phyloP scores from a whole-genome alignment of 108 stramenopile species.

The Mediolabrus comicus region DNA sequence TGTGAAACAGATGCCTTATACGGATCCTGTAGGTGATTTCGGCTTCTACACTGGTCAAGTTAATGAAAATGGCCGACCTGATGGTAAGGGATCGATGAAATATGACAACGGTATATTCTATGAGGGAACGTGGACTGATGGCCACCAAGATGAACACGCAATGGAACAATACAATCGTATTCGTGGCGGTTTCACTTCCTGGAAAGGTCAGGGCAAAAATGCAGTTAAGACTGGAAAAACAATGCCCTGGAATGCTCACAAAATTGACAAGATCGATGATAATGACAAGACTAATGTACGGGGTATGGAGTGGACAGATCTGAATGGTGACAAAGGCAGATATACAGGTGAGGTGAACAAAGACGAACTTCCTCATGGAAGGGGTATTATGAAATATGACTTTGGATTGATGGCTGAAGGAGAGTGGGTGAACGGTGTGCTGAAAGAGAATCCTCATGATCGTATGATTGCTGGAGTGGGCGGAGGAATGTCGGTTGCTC shows the following conservation, averaged over 20 bases:
- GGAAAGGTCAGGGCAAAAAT: conserved; percentile 1
- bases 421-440: conserved; percentile 47
- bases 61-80: neutral
- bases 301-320: conserved; percentile 9
- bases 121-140: conserved; percentile 2
- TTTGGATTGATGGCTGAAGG: conserved; percentile 48
- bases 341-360: conserved; percentile 2
- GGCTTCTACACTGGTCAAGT: conserved; percentile 1
- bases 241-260: conserved; percentile 2
- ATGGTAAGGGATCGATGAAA: conserved; percentile 1
- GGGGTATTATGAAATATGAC: conserved; percentile 54
- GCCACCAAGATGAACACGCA: neutral
- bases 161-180: neutral
- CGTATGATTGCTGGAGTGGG: conserved; percentile 38
- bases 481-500: neutral
- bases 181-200: neutral
- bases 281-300: neutral
- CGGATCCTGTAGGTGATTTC: neutral
- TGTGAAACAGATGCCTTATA: neutral
- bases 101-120: conserved; percentile 2
- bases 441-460: conserved; percentile 20
- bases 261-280: neutral
- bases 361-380: conserved; percentile 40
- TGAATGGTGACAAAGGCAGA: neutral
- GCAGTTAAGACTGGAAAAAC: neutral